Base-by-base conservation (phyloP, 2,329 filamentous ascomycete species). In the Colletotrichum eremochloae region DNA sequence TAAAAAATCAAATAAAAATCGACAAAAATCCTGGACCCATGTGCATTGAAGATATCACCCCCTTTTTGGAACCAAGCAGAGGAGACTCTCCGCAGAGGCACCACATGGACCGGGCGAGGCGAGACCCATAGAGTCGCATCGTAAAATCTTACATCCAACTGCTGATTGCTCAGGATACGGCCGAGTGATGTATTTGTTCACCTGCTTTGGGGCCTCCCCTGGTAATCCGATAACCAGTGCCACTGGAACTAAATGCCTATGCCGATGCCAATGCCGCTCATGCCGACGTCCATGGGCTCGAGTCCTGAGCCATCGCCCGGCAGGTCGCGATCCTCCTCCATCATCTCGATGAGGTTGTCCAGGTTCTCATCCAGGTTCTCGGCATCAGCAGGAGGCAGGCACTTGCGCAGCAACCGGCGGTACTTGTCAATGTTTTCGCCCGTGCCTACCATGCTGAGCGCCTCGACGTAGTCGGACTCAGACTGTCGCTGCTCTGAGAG, bases 371-470 rank as follows among this genome's bases (percentile, higher is more conserved):
- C 92, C 46, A 94, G 86, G 74, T 89, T 91, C 75, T 93, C 91
- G 69, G 86, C 86, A 62, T 93, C 91, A 75, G 89, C 86, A 20
- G 91, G 86, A 36, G 91, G 91, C 38, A 95, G 84, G 71, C 93
- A 94, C 72, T 88, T 88, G 71, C 89, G 89, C 42, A 94, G 88
- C 40, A 95, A 85, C 67, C 88, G 88, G 73, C 92, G 87, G 80
- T 95, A 96, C 79, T 91, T 90, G 76, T 91, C 91, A 75, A 93
- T 93, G 79, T 91, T 91, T 80, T 94, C 92, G 46, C 91, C 90
- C 48, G 92, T 90, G 53, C 93, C 93, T 14, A 93, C 91, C 74
- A 91, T 87, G 56, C 89, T 89, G 57, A 94, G 84, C 15, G 91
- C 91, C 63, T 90, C 87, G 52, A 93, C 89, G 74, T 94, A 94